Percentiles rank a stretch among this genome's conserved stretches.
These are phyloP conservation scores for Sarcodon aspratus DNA, from an alignment of 768 basidiomycete species.

Conservation along the genomic window DNA sequence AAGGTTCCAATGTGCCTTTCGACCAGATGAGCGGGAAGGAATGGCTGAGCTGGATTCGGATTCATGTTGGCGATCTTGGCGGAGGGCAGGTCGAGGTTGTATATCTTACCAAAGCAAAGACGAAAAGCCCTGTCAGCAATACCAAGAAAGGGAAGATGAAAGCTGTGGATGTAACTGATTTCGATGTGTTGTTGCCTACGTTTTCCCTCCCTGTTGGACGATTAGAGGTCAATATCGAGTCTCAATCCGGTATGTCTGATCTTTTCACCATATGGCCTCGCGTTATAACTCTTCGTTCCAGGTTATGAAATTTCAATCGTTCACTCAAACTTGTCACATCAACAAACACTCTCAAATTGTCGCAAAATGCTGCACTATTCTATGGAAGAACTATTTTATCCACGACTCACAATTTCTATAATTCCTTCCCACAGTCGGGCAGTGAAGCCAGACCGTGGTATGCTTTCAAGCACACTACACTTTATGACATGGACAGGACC, in stretches of 20 bases:
- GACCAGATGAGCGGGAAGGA: constrained; percentile 43
- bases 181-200: constrained; percentile 54
- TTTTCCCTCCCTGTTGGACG: constrained; percentile 60
- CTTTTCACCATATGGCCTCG: not conserved
- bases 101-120: constrained; percentile 41
- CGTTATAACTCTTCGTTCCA: constrained; percentile 10
- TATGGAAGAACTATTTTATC: constrained; percentile 46
- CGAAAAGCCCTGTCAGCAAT: not conserved
- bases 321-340: constrained; percentile 47
- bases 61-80: constrained; percentile 39
- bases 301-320: constrained; percentile 32
- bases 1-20: constrained; percentile 28
- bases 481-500: too few species aligned
- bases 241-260: constrained; percentile 34
- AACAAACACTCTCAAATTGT: constrained; percentile 27
- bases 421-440: constrained; percentile 1
- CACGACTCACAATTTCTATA: constrained; percentile 31
- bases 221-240: constrained; percentile 51
- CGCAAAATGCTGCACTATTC: constrained; percentile 44
- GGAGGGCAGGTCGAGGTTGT: constrained; percentile 48
- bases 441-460: too few species aligned
- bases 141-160: constrained; percentile 27
- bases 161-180: constrained; percentile 11
- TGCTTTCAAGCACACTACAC: too few species aligned
- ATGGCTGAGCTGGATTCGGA: constrained; percentile 57